Base-by-base conservation (phyloP, 1,139 yeast species). In the Geotrichum klebahnii region DNA sequence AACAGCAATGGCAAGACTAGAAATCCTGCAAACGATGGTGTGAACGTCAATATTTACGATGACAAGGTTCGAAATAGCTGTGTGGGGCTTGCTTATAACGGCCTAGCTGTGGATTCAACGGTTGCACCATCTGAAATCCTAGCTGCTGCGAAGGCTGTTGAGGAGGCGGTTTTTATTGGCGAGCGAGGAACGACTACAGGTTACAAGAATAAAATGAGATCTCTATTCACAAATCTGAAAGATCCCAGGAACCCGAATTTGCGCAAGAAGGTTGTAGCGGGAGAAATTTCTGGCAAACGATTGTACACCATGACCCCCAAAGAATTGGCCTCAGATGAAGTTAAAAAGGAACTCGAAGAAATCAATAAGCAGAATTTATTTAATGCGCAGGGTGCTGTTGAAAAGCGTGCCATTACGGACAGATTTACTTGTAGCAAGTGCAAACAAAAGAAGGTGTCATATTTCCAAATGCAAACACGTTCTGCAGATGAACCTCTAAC, bases 401-500 rank as follows among this genome's bases (percentile, higher is more conserved):
- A 90, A 62, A 88, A 89, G 74, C 79, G 97, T 61, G 96, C 98
- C 0, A 89, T 89, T 42, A 92, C 98, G 6, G 97, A 92, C 68
- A 77, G 97, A 67, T 92, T 92, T 67, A 86, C 95, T 2, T 92
- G 98, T 72, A 97, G 97, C 53, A 92, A 92, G 69, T 92, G 98
- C 78, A 92, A 90, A 70, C 92, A 89, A 67, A 88, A 90, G 75
- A 88, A 87, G 73, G 98, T 92, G 34, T 86, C 96, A 61, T 92
- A 92, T 68, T 92, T 89, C 70, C 98, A 92, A 72, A 79, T 92
- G 85, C 98, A 92, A 74, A 92, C 98, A 35, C 77, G 98, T 69
- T 86, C 96, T 53, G 98, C 98, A 23, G 98, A 92, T 79, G 98
- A 92, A 70, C 98, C 98, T 54, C 78, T 92, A 64, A 92, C 98